Evolutionary conservation across 768 basidiomycete species (phyloP).

Genomic region (Megacollybia marginata): DNA sequence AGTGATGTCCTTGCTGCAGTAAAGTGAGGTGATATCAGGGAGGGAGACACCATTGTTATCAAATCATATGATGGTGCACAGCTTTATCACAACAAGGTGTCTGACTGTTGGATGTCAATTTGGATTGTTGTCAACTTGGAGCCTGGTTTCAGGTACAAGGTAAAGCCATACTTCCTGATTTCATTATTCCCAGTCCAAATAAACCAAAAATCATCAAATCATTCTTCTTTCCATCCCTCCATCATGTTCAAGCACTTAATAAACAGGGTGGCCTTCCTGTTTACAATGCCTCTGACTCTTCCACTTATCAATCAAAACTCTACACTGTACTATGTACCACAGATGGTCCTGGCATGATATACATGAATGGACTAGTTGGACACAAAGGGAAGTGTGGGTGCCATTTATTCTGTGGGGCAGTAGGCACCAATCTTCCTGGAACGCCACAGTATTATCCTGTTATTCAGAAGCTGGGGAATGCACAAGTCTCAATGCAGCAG

Average conservation of each 20-base stretch:
- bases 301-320: conserved; percentile 5
- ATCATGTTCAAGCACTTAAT: conserved; percentile 24
- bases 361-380: conserved; percentile 18
- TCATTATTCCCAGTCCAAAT: conserved; percentile 24
- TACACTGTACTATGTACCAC: conserved; percentile 14
- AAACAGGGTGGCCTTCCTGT: conserved; percentile 13
- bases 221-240: conserved; percentile 21
- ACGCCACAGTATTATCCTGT: conserved; percentile 16
- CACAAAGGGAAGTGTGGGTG: conserved; percentile 16
- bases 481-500: conserved; percentile 6
- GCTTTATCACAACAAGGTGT: conserved; percentile 26
- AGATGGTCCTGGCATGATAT: conserved; percentile 16
- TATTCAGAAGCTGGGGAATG: conserved; percentile 6
- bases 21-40: conserved; percentile 3
- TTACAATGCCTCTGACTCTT: conserved; percentile 12
- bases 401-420: conserved; percentile 12
- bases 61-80: conserved; percentile 34
- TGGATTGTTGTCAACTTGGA: conserved; percentile 27
- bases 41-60: conserved; percentile 24
- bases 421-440: conserved; percentile 11
- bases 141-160: conserved; percentile 21
- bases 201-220: conserved; percentile 24
- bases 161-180: conserved; percentile 21
- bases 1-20: conserved; percentile 6
- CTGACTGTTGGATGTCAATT: conserved; percentile 27